Evolutionary conservation across 2,329 filamentous ascomycete species (phyloP).

Genomic region (Exophiala oligosperma): DNA sequence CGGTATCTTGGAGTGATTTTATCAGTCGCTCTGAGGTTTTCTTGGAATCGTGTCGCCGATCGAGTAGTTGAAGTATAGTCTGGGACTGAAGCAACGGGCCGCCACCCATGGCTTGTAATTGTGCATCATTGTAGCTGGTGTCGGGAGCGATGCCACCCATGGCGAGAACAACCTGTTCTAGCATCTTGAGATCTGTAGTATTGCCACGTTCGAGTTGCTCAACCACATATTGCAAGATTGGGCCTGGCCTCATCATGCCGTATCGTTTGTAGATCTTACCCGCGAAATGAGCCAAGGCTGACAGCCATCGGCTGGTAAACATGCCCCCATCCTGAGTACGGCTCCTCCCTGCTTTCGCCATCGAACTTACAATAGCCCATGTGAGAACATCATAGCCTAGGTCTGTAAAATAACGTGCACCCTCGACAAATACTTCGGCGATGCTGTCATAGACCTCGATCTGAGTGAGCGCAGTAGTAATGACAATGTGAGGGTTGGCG

Average conservation of each 20-base stretch:
- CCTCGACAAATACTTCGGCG: constrained; percentile 92
- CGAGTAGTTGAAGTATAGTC: constrained; percentile 75
- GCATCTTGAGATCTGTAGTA: constrained; percentile 84
- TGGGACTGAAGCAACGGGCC: constrained; percentile 77
- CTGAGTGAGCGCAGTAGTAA: constrained; percentile 83
- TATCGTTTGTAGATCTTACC: constrained; percentile 89
- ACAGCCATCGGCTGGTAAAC: constrained; percentile 87
- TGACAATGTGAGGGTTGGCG: constrained; percentile 86
- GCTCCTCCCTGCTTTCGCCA: constrained; percentile 58
- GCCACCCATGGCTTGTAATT: constrained; percentile 84
- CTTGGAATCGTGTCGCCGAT: constrained; percentile 75
- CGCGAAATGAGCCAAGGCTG: constrained; percentile 85
- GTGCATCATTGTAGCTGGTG: constrained; percentile 82
- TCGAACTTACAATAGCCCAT: constrained; percentile 81
- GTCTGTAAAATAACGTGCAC: constrained; percentile 88
- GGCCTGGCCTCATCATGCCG: constrained; percentile 76
- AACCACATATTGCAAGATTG: constrained; percentile 86
- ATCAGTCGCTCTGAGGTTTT: constrained; percentile 78
- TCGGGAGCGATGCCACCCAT: constrained; percentile 94
- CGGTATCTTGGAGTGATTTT: constrained; percentile 73
- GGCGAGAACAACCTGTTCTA: constrained; percentile 84
- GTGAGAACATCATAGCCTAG: constrained; percentile 90
- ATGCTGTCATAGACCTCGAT: constrained; percentile 94
- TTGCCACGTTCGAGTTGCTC: constrained; percentile 80
- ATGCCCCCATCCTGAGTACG: constrained; percentile 65